These are phyloP conservation scores for Mycena albidolilacea DNA, from an alignment of 768 basidiomycete species.

Conservation along the genomic window DNA sequence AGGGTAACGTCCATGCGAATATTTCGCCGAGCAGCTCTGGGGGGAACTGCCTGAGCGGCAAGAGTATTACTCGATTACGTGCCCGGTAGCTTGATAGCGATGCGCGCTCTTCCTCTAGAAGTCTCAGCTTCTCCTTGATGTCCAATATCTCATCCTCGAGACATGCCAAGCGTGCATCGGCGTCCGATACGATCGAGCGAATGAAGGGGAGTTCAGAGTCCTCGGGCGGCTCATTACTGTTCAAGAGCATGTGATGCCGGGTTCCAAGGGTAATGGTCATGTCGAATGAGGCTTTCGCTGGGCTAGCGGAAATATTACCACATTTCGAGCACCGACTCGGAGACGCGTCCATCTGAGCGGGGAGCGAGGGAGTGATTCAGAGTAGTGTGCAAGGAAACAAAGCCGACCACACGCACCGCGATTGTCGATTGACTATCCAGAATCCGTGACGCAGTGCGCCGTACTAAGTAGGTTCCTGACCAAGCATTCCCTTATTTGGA, in stretches of 20 bases:
- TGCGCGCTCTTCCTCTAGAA: background rate
- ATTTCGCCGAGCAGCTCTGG: conserved; percentile 21
- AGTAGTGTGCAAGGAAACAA: no score
- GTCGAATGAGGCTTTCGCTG: background rate
- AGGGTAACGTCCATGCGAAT: conserved; percentile 15
- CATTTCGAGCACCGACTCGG: background rate
- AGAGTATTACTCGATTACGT: background rate
- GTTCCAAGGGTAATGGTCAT: background rate
- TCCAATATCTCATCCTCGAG: conserved; percentile 18
- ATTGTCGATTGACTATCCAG: no score
- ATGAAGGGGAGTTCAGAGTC: background rate
- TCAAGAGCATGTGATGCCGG: background rate
- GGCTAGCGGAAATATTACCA: background rate
- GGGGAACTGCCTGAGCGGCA: conserved; percentile 14
- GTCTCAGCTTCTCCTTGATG: background rate
- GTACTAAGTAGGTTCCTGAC: no score
- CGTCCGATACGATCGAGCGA: background rate
- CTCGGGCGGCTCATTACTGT: background rate
- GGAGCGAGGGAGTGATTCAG: no score
- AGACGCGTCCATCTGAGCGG: background rate
- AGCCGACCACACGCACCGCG: no score
- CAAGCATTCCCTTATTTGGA: no score
- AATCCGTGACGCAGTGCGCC: no score
- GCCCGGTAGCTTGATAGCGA: background rate
- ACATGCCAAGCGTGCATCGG: background rate